These are phyloP conservation scores for Xylaria polymorpha DNA, from an alignment of 2,329 filamentous ascomycete genomes.

Conservation along the genomic window DNA sequence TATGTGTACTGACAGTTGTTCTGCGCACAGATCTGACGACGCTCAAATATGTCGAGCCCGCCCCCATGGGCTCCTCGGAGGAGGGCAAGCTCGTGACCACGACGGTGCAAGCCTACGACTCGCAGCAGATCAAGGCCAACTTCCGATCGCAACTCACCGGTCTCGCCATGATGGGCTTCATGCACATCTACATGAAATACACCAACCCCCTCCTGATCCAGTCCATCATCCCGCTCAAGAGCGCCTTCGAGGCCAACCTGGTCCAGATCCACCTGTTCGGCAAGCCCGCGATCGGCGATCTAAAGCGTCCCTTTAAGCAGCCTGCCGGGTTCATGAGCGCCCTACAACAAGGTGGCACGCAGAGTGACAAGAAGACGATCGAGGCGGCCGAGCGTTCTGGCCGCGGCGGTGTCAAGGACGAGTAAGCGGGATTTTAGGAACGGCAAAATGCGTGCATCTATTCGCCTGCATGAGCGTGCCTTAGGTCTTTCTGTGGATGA, in stretches of 20 bases:
- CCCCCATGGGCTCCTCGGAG: conserved; percentile 91
- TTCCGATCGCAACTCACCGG: conserved; percentile 96
- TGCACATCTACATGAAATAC: conserved; percentile 99
- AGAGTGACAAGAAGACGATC: conserved; percentile 92
- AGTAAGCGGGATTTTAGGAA: conserved; percentile 58
- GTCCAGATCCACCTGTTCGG: conserved; percentile 96
- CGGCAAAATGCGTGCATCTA: not conserved
- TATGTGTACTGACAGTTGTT: conserved; percentile 9
- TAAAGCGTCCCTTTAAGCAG: conserved; percentile 96
- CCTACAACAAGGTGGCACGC: conserved; percentile 77
- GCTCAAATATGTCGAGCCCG: conserved; percentile 97
- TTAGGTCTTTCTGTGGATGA: not conserved
- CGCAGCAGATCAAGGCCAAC: conserved; percentile 81
- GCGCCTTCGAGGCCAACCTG: conserved; percentile 92
- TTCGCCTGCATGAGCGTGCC: not conserved
- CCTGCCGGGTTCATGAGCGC: conserved; percentile 83
- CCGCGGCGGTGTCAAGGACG: conserved; percentile 77
- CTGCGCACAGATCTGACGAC: conserved; percentile 83
- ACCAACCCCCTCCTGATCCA: conserved; percentile 99
- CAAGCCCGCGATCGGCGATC: conserved; percentile 85
- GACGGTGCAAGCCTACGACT: conserved; percentile 95
- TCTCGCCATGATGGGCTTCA: conserved; percentile 96
- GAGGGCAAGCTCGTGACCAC: conserved; percentile 97
- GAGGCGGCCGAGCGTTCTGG: conserved; percentile 82
- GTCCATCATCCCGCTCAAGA: conserved; percentile 97